Conservation (phyloP, 768 basidiomycete genomes). For the Sporobolomyces phaffii region DNA sequence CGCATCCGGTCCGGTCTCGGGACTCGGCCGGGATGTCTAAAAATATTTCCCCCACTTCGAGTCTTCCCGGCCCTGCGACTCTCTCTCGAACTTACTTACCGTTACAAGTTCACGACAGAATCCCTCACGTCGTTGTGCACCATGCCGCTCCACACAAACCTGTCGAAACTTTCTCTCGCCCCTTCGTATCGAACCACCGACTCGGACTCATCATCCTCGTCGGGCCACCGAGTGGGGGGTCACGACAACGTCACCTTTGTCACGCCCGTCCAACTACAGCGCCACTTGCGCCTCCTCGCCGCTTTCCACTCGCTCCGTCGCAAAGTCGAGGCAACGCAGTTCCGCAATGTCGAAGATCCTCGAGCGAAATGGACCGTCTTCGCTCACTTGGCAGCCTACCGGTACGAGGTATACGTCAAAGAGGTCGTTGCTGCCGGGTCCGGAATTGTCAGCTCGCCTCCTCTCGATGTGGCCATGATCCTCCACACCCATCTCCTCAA, state of each 20-base stretch:
- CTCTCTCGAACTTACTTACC: background rate
- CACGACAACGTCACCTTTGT: background rate
- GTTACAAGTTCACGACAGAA: no score
- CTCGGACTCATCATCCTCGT: background rate
- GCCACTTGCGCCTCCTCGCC: background rate
- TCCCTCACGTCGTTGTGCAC: no score
- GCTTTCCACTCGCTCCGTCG: background rate
- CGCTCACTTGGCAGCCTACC: background rate
- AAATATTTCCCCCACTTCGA: no score
- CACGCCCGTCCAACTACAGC: background rate
- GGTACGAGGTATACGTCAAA: background rate
- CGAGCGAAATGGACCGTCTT: slow-evolving; percentile 9
- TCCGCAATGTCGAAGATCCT: background rate
- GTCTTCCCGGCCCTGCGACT: no score
- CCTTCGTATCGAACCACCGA: slow-evolving; percentile 2
- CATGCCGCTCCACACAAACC: background rate
- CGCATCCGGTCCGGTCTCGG: no score
- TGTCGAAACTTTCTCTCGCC: background rate
- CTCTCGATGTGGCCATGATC: slow-evolving; percentile 2
- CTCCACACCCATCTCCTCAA: slow-evolving; percentile 3
- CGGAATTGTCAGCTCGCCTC: background rate
- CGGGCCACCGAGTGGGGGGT: background rate
- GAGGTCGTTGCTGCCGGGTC: background rate
- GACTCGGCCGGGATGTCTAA: no score
- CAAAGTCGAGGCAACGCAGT: background rate